Conservation (phyloP, 352 stramenopile genomes). For the Thalassiosira delicatula region DNA sequence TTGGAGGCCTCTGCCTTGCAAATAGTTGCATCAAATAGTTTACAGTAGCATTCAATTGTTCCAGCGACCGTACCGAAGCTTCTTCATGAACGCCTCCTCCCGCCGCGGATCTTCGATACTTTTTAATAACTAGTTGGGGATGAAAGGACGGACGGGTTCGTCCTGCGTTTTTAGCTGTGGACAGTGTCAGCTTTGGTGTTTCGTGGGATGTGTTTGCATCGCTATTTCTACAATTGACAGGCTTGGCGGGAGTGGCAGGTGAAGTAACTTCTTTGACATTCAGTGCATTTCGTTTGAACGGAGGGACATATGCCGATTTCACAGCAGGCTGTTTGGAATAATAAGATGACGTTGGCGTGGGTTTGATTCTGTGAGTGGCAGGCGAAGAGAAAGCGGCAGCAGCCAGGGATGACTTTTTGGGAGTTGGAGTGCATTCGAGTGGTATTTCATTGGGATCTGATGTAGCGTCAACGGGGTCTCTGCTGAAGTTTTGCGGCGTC, state of each 20-base stretch:
- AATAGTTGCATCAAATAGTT: slow-evolving; percentile 33
- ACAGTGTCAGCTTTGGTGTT: not conserved
- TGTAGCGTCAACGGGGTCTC: too few species aligned
- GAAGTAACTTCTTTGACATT: not conserved
- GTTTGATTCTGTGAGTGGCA: not conserved
- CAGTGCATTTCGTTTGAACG: slow-evolving; percentile 13
- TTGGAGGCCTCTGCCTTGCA: not conserved
- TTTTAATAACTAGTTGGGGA: slow-evolving; percentile 53
- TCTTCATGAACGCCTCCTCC: slow-evolving; percentile 29
- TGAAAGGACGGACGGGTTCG: slow-evolving; percentile 24
- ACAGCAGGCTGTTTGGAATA: slow-evolving; percentile 19
- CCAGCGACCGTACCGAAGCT: slow-evolving; percentile 19
- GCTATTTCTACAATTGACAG: too few species aligned
- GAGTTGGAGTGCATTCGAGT: slow-evolving; percentile 19
- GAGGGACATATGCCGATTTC: slow-evolving; percentile 3
- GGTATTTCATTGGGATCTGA: slow-evolving; percentile 4
- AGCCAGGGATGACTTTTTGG: slow-evolving; percentile 29
- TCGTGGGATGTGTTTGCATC: not conserved
- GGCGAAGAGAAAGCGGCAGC: slow-evolving; percentile 1
- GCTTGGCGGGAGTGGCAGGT: not conserved
- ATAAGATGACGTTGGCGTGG: slow-evolving; percentile 19
- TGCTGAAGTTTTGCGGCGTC: too few species aligned
- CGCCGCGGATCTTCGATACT: slow-evolving; percentile 56
- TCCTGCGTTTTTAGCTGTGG: slow-evolving; percentile 19
- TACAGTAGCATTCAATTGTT: slow-evolving; percentile 37